A percentile compares a stretch with the other conserved stretches of the same genome.
Conservation (phyloP, 1,284 basidiomycete species). For the Violaceomyces palustris region DNA sequence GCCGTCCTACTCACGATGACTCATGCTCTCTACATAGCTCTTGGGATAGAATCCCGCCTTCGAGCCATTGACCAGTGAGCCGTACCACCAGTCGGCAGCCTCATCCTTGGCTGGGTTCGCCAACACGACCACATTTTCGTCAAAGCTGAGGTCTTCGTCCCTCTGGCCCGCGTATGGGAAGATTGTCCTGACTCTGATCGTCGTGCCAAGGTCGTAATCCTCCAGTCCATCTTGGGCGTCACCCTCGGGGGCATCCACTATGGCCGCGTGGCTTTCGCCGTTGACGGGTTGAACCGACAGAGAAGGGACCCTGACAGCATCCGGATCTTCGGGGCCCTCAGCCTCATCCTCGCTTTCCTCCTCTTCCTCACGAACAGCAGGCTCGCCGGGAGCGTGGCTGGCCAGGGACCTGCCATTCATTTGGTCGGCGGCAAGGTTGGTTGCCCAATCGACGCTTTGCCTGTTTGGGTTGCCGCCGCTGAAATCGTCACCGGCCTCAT, state of each 20-base stretch:
- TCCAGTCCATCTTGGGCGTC: slow-evolving; percentile 55
- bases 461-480: slow-evolving; percentile 58
- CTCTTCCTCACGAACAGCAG: slow-evolving; percentile 61
- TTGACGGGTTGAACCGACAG: too few species aligned
- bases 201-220: slow-evolving; percentile 66
- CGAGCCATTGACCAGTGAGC: slow-evolving; percentile 65
- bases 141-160: slow-evolving; percentile 78
- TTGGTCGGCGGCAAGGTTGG: slow-evolving; percentile 73
- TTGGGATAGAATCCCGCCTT: slow-evolving; percentile 84
- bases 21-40: slow-evolving; percentile 63
- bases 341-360: slow-evolving; percentile 54
- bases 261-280: not conserved
- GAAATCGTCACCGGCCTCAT: slow-evolving; percentile 36
- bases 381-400: slow-evolving; percentile 56
- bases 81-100: slow-evolving; percentile 75
- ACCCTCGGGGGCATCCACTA: slow-evolving; percentile 8
- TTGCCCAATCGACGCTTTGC: slow-evolving; percentile 87
- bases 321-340: slow-evolving; percentile 23
- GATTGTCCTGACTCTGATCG: slow-evolving; percentile 63
- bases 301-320: slow-evolving; percentile 5
- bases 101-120: slow-evolving; percentile 19
- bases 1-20: slow-evolving; percentile 4
- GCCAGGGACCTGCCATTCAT: slow-evolving; percentile 51
- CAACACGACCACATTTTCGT: slow-evolving; percentile 70
- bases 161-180: slow-evolving; percentile 74